Conservation (phyloP, 2,329 filamentous ascomycete genomes). For the Sordariomycetes sp. region DNA sequence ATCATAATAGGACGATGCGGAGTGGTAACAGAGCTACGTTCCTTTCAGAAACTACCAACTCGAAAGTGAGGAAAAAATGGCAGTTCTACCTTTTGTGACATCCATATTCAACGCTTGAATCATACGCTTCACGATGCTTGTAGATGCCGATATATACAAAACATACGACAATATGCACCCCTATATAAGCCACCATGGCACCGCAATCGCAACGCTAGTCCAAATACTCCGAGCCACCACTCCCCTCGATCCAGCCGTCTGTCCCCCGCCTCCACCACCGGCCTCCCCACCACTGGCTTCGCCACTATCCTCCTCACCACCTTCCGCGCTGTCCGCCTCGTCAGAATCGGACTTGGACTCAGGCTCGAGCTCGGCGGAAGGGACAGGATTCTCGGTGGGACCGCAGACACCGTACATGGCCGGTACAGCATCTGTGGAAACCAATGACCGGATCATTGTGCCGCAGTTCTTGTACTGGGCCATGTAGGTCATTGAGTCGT, state of each 20-base stretch:
- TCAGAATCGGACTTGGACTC: too few species aligned
- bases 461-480: slow-evolving; percentile 38
- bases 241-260: background rate
- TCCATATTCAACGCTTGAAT: background rate
- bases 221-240: background rate
- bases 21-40: too few species aligned
- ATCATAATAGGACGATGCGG: too few species aligned
- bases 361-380: background rate
- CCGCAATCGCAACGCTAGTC: background rate
- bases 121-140: background rate
- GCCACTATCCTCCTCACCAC: background rate
- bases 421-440: slow-evolving; percentile 4
- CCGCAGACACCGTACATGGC: slow-evolving; percentile 6
- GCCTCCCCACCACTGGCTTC: background rate
- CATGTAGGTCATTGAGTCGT: slow-evolving; percentile 31
- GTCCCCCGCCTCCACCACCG: background rate
- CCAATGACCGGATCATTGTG: slow-evolving; percentile 7
- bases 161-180: background rate
- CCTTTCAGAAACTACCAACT: too few species aligned
- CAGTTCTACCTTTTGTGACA: too few species aligned
- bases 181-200: background rate
- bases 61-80: too few species aligned
- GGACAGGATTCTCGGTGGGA: background rate
- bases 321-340: too few species aligned
- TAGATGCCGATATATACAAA: background rate